Evolutionary conservation across 768 basidiomycete genomes (phyloP).

Genomic region (Asterophora parasitica): DNA sequence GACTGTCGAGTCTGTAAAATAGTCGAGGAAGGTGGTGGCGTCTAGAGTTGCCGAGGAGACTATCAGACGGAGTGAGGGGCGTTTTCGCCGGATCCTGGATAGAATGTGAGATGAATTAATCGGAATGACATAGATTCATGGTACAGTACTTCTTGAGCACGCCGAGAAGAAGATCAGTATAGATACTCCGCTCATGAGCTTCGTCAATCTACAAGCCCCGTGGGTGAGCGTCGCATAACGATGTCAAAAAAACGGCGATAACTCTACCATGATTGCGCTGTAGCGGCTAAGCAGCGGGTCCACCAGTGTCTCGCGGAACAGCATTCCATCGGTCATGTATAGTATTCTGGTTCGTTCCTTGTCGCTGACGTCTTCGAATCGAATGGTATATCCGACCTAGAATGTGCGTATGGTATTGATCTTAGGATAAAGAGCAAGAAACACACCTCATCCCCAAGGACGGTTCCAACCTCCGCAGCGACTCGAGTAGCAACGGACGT

Average conservation of each 20-base stretch:
- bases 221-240: neutral
- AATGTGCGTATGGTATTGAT: slow-evolving; percentile 4
- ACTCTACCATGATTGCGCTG: slow-evolving; percentile 88
- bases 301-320: slow-evolving; percentile 89
- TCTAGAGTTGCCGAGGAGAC: slow-evolving; percentile 97
- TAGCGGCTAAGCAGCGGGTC: slow-evolving; percentile 91
- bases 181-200: slow-evolving; percentile 94
- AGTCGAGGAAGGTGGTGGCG: slow-evolving; percentile 82
- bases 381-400: slow-evolving; percentile 95
- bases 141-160: slow-evolving; percentile 79
- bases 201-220: slow-evolving; percentile 73
- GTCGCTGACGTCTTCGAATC: slow-evolving; percentile 90
- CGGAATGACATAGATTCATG: neutral
- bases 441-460: slow-evolving; percentile 83
- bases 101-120: slow-evolving; percentile 11
- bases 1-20: slow-evolving; percentile 69
- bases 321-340: slow-evolving; percentile 98
- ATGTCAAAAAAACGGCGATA: neutral
- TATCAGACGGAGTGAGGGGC: slow-evolving; percentile 84
- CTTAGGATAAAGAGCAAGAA: slow-evolving; percentile 2
- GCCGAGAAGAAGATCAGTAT: slow-evolving; percentile 90
- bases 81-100: slow-evolving; percentile 81
- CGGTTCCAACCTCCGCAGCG: slow-evolving; percentile 84
- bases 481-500: slow-evolving; percentile 91
- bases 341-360: slow-evolving; percentile 84